A percentile compares a stretch with the other conserved stretches of the same genome.
Evolutionary conservation across 2,329 filamentous ascomycete species (phyloP).

Genomic region (Leptodontidium sp.): DNA sequence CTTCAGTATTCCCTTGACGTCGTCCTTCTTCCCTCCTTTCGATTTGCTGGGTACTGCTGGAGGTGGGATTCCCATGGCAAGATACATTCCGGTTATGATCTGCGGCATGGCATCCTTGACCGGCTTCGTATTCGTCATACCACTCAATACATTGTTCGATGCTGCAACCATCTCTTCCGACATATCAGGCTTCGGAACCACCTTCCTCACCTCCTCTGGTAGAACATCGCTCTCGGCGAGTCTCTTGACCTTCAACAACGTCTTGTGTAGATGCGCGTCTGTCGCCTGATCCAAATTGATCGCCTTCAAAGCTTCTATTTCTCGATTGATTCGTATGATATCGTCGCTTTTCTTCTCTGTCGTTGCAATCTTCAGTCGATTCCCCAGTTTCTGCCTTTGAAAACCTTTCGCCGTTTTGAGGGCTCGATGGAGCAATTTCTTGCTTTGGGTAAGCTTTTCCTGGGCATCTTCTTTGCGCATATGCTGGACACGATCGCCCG

Average conservation of each 20-base stretch:
- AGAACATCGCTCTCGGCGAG: constrained; percentile 55
- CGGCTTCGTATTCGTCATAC: constrained; percentile 60
- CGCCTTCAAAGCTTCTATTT: constrained; percentile 59
- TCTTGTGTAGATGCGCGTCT: constrained; percentile 57
- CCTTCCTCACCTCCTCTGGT: constrained; percentile 48
- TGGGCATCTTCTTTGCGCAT: constrained; percentile 51
- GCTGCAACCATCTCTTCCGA: constrained; percentile 46
- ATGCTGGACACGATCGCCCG: constrained; percentile 44
- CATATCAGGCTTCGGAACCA: constrained; percentile 43
- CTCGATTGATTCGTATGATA: constrained; percentile 67
- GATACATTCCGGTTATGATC: constrained; percentile 45
- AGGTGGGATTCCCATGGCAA: constrained; percentile 43
- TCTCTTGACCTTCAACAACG: constrained; percentile 59
- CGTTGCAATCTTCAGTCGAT: constrained; percentile 63
- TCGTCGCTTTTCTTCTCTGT: constrained; percentile 57
- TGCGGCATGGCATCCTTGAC: constrained; percentile 58
- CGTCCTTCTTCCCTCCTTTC: constrained; percentile 35
- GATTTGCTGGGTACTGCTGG: constrained; percentile 28
- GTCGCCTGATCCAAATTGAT: constrained; percentile 56
- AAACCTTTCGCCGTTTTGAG: constrained; percentile 79
- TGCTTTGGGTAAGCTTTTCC: constrained; percentile 60
- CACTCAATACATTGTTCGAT: constrained; percentile 59
- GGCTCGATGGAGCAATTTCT: constrained; percentile 69
- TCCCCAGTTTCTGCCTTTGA: constrained; percentile 76
- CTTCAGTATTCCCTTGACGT: constrained; percentile 31